Percentiles rank a stretch among this genome's conserved stretches.
Conservation (phyloP, 2,329 filamentous ascomycete genomes). For the Colletotrichum noveboracense region DNA sequence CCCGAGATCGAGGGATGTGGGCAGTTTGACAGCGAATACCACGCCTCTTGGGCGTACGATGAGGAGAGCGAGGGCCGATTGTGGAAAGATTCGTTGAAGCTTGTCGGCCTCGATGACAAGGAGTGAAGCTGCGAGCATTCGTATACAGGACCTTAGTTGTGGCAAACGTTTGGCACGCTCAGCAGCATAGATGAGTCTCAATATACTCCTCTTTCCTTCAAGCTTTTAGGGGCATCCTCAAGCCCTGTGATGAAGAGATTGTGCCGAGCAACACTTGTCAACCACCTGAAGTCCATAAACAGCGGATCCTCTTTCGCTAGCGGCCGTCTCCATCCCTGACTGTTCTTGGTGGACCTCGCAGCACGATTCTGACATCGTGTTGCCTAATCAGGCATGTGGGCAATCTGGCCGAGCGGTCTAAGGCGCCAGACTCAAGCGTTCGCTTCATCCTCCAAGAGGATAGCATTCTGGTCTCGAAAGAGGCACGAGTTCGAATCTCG, state of each 20-base stretch:
- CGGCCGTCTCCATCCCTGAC: background rate
- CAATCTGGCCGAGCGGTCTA: slow-evolving; percentile 11
- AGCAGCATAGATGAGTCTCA: background rate
- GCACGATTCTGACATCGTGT: background rate
- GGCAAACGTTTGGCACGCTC: too few relatives aligned
- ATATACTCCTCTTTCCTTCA: background rate
- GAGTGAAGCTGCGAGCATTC: background rate
- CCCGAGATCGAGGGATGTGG: background rate
- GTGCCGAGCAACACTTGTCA: too few relatives aligned
- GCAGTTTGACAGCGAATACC: background rate
- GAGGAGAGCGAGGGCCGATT: background rate
- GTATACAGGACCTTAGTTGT: too few relatives aligned
- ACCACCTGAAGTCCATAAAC: too few relatives aligned
- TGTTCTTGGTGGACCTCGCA: background rate
- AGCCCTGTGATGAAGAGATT: too few relatives aligned
- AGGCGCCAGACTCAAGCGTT: slow-evolving; percentile 10
- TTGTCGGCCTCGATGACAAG: background rate
- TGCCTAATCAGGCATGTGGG: background rate
- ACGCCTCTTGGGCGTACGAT: background rate
- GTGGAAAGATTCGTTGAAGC: background rate
- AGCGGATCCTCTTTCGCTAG: background rate
- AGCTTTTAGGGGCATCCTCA: too few relatives aligned
- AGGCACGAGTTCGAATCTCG: slow-evolving; percentile 10
- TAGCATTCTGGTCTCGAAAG: slow-evolving; percentile 7
- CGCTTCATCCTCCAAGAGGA: background rate